These are phyloP conservation scores for Fraxinus angustifolia DNA, from an alignment of 305 asterid species.

Conservation along the genomic window DNA sequence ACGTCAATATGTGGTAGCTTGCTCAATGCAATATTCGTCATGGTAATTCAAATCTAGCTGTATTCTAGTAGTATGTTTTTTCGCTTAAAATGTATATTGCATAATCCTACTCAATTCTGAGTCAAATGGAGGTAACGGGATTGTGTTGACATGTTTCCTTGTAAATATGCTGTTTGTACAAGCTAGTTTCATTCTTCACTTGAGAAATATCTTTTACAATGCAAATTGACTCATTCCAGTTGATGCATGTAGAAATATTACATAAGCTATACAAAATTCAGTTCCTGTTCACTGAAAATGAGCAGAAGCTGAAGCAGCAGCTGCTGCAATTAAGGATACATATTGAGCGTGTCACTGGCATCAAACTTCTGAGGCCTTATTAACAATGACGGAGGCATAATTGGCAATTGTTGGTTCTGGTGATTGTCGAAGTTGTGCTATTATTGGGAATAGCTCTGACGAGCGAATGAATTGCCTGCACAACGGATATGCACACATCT, in stretches of 20 bases:
- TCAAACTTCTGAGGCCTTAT: slow-evolving; percentile 62
- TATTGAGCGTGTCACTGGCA: neutral
- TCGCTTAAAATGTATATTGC: neutral
- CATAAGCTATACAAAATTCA: neutral
- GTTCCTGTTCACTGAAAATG: neutral
- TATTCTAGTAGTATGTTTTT: neutral
- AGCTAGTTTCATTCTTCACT: neutral
- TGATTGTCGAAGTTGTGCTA: slow-evolving; percentile 86
- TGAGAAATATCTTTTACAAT: neutral
- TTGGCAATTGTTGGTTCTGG: slow-evolving; percentile 85
- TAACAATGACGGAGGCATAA: slow-evolving; percentile 70
- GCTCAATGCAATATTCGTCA: neutral
- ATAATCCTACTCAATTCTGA: neutral
- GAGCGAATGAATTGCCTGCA: slow-evolving; percentile 78
- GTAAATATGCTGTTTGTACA: neutral
- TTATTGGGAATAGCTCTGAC: slow-evolving; percentile 65
- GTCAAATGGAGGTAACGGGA: neutral
- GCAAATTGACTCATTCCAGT: neutral
- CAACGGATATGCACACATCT: slow-evolving; percentile 85
- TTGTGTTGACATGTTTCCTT: neutral
- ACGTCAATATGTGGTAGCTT: neutral
- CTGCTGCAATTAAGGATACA: neutral
- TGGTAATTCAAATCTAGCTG: neutral
- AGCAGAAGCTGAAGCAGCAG: neutral
- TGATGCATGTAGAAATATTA: neutral